Conservation (phyloP, 805 yeast genomes). For the Saccharomycopsis lassenensis region DNA sequence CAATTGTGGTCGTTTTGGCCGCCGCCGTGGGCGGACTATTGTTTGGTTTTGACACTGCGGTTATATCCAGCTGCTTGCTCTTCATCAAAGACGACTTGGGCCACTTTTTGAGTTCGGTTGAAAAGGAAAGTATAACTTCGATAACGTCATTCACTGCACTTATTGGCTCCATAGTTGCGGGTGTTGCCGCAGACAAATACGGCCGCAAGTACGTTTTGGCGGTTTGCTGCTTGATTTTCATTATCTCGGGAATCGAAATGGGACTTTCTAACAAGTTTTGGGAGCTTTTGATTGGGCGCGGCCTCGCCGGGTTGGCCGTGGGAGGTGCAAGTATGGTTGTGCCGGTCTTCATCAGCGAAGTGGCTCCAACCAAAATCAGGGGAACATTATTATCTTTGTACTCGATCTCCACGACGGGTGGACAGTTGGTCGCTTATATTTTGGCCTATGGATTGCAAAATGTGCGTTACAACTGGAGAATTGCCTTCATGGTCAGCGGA, state of each 20-base stretch:
- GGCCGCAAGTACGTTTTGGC: constrained; percentile 33
- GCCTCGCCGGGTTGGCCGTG: constrained; percentile 58
- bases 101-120: constrained; percentile 25
- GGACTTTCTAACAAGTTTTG: constrained; percentile 30
- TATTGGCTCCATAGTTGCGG: constrained; percentile 40
- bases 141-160: constrained; percentile 45
- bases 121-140: constrained; percentile 33
- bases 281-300: constrained; percentile 42
- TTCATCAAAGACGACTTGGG: constrained; percentile 33
- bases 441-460: constrained; percentile 27
- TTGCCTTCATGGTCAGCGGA: constrained; percentile 28
- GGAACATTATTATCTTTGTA: constrained; percentile 30
- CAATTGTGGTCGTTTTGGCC: constrained; percentile 21
- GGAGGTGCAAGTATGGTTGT: constrained; percentile 63
- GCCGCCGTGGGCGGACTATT: constrained; percentile 51
- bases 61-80: constrained; percentile 48
- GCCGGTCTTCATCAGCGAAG: constrained; percentile 47
- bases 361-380: constrained; percentile 32
- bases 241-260: constrained; percentile 39
- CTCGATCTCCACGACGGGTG: constrained; percentile 37
- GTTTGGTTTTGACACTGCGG: constrained; percentile 58
- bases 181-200: constrained; percentile 36
- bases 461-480: constrained; percentile 28
- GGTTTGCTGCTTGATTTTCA: constrained; percentile 35
- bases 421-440: constrained; percentile 36